phyloP scores from a whole-genome alignment of 1,139 yeast genomes.

The Zygoascus hellenicus region DNA sequence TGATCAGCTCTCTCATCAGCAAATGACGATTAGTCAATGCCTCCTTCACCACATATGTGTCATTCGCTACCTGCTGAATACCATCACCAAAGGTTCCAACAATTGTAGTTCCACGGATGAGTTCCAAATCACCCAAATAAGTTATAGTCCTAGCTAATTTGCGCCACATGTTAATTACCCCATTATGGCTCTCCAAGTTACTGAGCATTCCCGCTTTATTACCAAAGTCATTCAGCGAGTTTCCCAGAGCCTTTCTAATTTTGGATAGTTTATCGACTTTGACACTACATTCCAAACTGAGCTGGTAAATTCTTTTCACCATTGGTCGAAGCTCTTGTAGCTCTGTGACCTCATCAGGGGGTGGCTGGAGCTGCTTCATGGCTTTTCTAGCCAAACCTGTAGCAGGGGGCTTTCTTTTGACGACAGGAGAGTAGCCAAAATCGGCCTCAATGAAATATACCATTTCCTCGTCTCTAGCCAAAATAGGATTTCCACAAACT shows the following conservation, averaged over 20 bases:
- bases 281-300: slow-evolving; percentile 50
- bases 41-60: slow-evolving; percentile 85
- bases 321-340: slow-evolving; percentile 82
- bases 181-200: slow-evolving; percentile 49
- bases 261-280: slow-evolving; percentile 53
- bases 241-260: slow-evolving; percentile 50
- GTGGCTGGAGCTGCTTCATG: slow-evolving; percentile 83
- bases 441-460: slow-evolving; percentile 84
- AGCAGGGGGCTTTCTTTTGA: slow-evolving; percentile 49
- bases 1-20: slow-evolving; percentile 78
- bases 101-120: slow-evolving; percentile 67
- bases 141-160: slow-evolving; percentile 65
- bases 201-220: slow-evolving; percentile 46
- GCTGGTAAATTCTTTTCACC: slow-evolving; percentile 68
- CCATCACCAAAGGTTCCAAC: slow-evolving; percentile 78
- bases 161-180: slow-evolving; percentile 79
- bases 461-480: slow-evolving; percentile 83
- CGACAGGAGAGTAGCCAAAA: slow-evolving; percentile 51
- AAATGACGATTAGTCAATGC: slow-evolving; percentile 88
- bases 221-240: slow-evolving; percentile 62
- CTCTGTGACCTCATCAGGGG: slow-evolving; percentile 78
- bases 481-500: slow-evolving; percentile 64
- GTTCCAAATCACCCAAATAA: slow-evolving; percentile 68
- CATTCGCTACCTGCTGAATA: slow-evolving; percentile 55
- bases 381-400: slow-evolving; percentile 85